These are phyloP conservation scores for Penicillium crystallinum DNA, from an alignment of 495 filamentous ascomycete genomes.

Conservation along the genomic window DNA sequence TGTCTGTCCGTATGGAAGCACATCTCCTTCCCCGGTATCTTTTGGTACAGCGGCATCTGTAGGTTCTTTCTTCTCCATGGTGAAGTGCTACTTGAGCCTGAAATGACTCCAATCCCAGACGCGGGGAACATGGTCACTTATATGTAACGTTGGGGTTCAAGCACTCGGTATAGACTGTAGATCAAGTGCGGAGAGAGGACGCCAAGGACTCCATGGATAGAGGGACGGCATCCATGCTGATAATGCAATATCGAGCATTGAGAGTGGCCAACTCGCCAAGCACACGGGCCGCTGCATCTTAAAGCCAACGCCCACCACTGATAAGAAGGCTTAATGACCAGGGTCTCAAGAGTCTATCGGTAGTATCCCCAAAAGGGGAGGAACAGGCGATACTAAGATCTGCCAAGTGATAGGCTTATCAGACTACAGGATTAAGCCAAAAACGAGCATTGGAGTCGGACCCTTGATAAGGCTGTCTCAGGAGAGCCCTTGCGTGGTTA, in stretches of 20 bases:
- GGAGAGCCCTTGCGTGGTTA: not conserved
- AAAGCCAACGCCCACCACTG: constrained; percentile 1
- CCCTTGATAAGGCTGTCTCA: not conserved
- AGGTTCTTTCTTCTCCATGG: constrained; percentile 23
- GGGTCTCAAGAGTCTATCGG: constrained; percentile 3
- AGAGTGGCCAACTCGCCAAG: not conserved
- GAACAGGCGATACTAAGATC: constrained; percentile 26
- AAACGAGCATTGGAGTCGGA: not conserved
- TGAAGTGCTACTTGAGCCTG: constrained; percentile 1
- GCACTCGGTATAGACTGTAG: not conserved
- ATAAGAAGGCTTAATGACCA: constrained; percentile 16
- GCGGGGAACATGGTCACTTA: constrained; percentile 13
- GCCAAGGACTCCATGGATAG: constrained; percentile 7
- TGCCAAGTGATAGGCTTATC: constrained; percentile 33
- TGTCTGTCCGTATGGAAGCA: constrained; percentile 26
- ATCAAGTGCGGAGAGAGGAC: constrained; percentile 5
- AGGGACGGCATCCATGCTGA: constrained; percentile 3
- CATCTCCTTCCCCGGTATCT: constrained; percentile 17
- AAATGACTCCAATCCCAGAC: not conserved
- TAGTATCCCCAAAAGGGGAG: constrained; percentile 22
- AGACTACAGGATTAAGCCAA: not conserved
- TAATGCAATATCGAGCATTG: not conserved
- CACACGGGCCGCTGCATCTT: not conserved
- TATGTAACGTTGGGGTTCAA: constrained; percentile 5
- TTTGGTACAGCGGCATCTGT: constrained; percentile 11